These are phyloP conservation scores for Diplosphaera chodatii DNA, from an alignment of 139 green algal genomes.

Conservation along the genomic window DNA sequence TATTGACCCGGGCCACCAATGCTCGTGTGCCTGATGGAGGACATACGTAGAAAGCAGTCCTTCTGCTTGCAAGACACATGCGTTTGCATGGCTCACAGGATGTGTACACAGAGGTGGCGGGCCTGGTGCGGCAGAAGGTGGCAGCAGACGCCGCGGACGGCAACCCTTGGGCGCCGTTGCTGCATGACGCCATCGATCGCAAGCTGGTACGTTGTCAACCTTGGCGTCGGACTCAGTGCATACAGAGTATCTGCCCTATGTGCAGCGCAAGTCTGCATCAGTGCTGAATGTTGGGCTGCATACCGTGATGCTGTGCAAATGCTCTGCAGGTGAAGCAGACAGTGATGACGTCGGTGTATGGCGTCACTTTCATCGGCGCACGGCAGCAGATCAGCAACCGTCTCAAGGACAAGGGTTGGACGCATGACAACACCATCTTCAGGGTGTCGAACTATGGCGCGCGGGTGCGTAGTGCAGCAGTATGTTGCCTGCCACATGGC, in stretches of 20 bases:
- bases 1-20: no score
- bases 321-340: conserved; percentile 86
- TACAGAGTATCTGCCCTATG: no score
- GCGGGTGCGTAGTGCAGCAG: conserved; percentile 7
- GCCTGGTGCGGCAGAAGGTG: conserved; percentile 41
- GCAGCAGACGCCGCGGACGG: conserved; percentile 26
- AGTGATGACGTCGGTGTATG: conserved; percentile 99
- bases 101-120: conserved; percentile 74
- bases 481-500: no score
- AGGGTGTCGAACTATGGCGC: conserved; percentile 68
- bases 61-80: no score
- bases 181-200: conserved; percentile 63
- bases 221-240: no score
- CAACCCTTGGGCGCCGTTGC: conserved; percentile 17
- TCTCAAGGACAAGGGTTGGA: conserved; percentile 69
- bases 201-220: no score
- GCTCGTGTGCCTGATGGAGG: no score
- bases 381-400: conserved; percentile 77
- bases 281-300: no score
- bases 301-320: no score
- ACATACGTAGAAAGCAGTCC: no score
- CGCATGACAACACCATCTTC: conserved; percentile 31
- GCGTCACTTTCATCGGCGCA: conserved; percentile 91
- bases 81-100: no score
- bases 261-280: no score